Base-by-base conservation (phyloP, 2,329 filamentous ascomycete genomes). In the Scopulariopsis brevicaulis region DNA sequence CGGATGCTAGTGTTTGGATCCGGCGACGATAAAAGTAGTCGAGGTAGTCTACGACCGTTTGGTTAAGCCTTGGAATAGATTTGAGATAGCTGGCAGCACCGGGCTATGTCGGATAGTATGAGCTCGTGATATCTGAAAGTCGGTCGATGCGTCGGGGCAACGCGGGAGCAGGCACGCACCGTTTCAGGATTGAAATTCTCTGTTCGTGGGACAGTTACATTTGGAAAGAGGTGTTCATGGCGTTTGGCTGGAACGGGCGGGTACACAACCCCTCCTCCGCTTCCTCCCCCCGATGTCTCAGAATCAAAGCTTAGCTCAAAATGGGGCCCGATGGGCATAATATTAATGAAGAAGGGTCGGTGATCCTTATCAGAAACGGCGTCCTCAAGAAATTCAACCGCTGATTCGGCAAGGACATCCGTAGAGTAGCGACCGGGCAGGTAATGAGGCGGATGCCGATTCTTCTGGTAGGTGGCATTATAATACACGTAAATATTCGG, bases 291-390 rank as follows among this genome's bases (percentile, higher is more conserved):
- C 11, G 25, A 10, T 32, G 61, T n/a, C n/a, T n/a, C n/a, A n/a
- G n/a, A n/a, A n/a, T n/a, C 3, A 2, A 60, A 53, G 7, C 61
- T 59, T 2, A 78, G 71, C 60, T 84, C 82, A 24, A 78, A 77
- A 63, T 90, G 87, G 0, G 87, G 86, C 0, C 82, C 85, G 6
- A 85, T 77, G 0, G 86, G 87, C 0, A 86, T 82, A 10, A 87
- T 74, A 0, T 77, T 78, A 4, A 90, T 66, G 65, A 90, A 89
- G 69, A 89, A 90, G 0, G 87, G 87, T 18, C 77, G 73, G 0
- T 74, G 68, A 0, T 35, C 32, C 52, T 74, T 71, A 0, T 70
- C 66, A 20, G 48, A 51, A 2, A 84, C 71, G 0, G 81, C 86
- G 55, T 87, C 79, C 3, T 83, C 76, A 0, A 90, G 69, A 52